These are phyloP conservation scores for Lomentospora prolificans DNA, from an alignment of 2,329 filamentous ascomycete genomes.

Conservation along the genomic window DNA sequence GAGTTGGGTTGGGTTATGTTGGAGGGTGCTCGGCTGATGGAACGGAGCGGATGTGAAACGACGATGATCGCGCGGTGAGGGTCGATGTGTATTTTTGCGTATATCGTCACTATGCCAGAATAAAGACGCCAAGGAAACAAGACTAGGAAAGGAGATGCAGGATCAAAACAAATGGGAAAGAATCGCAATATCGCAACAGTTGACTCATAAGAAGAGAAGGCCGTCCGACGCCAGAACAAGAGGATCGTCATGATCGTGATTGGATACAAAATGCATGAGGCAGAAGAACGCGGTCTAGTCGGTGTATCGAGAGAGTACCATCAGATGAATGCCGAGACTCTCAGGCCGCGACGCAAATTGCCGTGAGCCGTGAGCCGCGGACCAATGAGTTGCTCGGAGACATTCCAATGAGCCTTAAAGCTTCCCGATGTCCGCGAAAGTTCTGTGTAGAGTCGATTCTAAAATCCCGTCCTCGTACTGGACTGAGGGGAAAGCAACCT, in stretches of 20 bases:
- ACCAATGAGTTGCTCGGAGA: not conserved
- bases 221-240: slow-evolving; percentile 9
- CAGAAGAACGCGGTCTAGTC: not conserved
- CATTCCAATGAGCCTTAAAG: not conserved
- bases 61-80: not conserved
- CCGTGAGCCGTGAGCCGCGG: not conserved
- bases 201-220: slow-evolving; percentile 1
- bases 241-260: slow-evolving; percentile 7
- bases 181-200: slow-evolving; percentile 7
- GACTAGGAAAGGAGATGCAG: slow-evolving; percentile 14
- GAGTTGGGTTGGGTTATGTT: too few relatives aligned
- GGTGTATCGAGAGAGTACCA: not conserved
- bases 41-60: not conserved
- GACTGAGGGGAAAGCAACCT: not conserved
- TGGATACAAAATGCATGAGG: not conserved
- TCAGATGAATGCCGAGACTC: not conserved
- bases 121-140: slow-evolving; percentile 15
- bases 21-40: too few relatives aligned
- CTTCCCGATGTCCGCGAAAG: not conserved
- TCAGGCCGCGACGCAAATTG: not conserved
- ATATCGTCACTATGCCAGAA: slow-evolving; percentile 7
- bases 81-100: not conserved
- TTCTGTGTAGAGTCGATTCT: not conserved
- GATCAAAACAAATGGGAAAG: not conserved
- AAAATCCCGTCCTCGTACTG: not conserved